Conservation (phyloP, 1,139 yeast species). For the Zygoascus meyerae region DNA sequence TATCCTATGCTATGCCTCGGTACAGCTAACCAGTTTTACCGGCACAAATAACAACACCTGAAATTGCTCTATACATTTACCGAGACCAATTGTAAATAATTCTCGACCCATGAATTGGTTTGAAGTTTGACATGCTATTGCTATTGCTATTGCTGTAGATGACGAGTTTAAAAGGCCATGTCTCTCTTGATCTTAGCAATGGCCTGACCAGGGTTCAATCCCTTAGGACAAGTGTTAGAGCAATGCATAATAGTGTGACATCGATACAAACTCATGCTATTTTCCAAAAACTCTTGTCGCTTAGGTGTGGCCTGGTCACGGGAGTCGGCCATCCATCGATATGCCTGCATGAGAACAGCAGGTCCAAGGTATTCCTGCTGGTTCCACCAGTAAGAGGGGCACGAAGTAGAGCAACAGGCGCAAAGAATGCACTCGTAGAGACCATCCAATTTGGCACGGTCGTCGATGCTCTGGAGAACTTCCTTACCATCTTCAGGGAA, state of each 20-base stretch:
- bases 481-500: constrained; percentile 89
- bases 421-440: constrained; percentile 95
- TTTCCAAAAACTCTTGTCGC: constrained; percentile 88
- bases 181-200: constrained; percentile 96
- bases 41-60: too few species aligned
- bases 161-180: constrained; percentile 51
- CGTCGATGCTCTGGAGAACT: constrained; percentile 84
- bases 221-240: constrained; percentile 97
- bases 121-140: too few species aligned
- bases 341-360: constrained; percentile 98
- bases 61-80: too few species aligned
- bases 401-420: constrained; percentile 98
- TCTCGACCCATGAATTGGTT: too few species aligned
- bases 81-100: too few species aligned
- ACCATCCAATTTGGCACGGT: constrained; percentile 95
- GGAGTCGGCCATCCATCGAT: constrained; percentile 96
- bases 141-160: too few species aligned
- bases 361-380: constrained; percentile 98
- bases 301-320: constrained; percentile 82
- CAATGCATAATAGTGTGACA: constrained; percentile 99
- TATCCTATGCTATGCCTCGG: too few species aligned
- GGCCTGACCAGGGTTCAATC: constrained; percentile 96
- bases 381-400: constrained; percentile 99
- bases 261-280: constrained; percentile 96
- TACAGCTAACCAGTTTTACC: too few species aligned